Percentiles rank a stretch among this genome's conserved stretches.
These are phyloP conservation scores for Tolypocladium sp. DNA, from an alignment of 2,329 filamentous ascomycete species.

Conservation along the genomic window DNA sequence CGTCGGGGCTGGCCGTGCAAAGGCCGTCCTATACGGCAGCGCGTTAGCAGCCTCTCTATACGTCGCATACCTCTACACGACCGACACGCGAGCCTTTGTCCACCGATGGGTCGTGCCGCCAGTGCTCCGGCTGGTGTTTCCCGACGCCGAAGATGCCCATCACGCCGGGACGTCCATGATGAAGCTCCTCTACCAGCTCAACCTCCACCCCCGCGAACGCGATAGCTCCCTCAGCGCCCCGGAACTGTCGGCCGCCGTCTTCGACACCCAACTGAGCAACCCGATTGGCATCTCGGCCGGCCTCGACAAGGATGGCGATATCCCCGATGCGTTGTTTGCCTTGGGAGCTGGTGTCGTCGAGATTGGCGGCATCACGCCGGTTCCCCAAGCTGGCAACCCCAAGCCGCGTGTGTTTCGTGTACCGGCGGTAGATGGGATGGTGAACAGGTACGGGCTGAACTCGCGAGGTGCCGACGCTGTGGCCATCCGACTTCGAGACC, in stretches of 20 bases:
- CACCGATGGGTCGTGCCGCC: conserved; percentile 62
- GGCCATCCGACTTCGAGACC: conserved; percentile 66
- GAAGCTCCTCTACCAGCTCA: conserved; percentile 62
- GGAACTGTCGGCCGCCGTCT: conserved; percentile 44
- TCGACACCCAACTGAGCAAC: conserved; percentile 69
- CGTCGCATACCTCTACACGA: conserved; percentile 57
- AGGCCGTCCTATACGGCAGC: conserved; percentile 29
- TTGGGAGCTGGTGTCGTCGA: conserved; percentile 83
- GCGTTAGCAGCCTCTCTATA: conserved; percentile 31
- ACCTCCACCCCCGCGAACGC: conserved; percentile 76
- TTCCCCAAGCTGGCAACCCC: conserved; percentile 82
- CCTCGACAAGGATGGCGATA: conserved; percentile 87
- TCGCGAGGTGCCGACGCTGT: conserved; percentile 83
- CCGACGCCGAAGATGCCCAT: conserved; percentile 88
- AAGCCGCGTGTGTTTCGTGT: conserved; percentile 83
- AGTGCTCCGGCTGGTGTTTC: conserved; percentile 53
- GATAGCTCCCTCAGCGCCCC: conserved; percentile 28
- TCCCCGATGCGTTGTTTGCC: conserved; percentile 76
- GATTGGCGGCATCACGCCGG: conserved; percentile 80
- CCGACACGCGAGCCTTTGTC: conserved; percentile 62
- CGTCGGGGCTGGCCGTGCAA: conserved; percentile 20
- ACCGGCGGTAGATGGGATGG: conserved; percentile 72
- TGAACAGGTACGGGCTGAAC: conserved; percentile 95
- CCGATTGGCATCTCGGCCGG: conserved; percentile 93
- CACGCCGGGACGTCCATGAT: conserved; percentile 64